A percentile compares a stretch with the other conserved stretches of the same genome.
phyloP scores from a whole-genome alignment of 495 filamentous ascomycete species.

The Podospora sp. region DNA sequence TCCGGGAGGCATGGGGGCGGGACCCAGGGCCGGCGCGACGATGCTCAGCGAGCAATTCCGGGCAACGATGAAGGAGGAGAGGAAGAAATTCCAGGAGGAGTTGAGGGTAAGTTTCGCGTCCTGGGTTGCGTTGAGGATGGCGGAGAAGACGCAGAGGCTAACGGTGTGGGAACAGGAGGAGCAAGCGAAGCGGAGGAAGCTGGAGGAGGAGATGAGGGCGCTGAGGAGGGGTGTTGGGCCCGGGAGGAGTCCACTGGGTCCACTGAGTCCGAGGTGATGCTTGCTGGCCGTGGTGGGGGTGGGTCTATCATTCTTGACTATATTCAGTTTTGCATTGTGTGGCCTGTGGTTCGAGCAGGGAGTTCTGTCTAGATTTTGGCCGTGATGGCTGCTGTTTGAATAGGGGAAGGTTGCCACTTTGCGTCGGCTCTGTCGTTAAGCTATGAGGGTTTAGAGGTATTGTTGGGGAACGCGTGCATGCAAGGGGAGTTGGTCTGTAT shows the following conservation, averaged over 20 bases:
- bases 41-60: constrained; percentile 47
- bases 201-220: constrained; percentile 46
- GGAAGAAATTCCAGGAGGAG: constrained; percentile 56
- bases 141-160: constrained; percentile 15
- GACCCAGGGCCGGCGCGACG: constrained; percentile 31
- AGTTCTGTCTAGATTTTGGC: background rate
- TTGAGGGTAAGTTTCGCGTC: constrained; percentile 43
- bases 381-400: background rate
- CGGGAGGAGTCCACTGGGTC: constrained; percentile 41
- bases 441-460: background rate
- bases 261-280: constrained; percentile 26
- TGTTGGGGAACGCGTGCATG: background rate
- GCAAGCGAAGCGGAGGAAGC: constrained; percentile 47
- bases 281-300: background rate
- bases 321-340: background rate
- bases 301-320: background rate
- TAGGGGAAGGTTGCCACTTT: background rate
- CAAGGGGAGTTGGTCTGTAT: background rate
- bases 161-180: constrained; percentile 44
- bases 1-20: constrained; percentile 8
- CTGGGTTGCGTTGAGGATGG: background rate
- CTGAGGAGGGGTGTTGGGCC: constrained; percentile 29
- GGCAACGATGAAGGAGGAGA: constrained; percentile 51
- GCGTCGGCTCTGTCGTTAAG: background rate
- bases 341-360: background rate